phyloP scores from a whole-genome alignment of 768 basidiomycete species.

The Leccinellum luteum region DNA sequence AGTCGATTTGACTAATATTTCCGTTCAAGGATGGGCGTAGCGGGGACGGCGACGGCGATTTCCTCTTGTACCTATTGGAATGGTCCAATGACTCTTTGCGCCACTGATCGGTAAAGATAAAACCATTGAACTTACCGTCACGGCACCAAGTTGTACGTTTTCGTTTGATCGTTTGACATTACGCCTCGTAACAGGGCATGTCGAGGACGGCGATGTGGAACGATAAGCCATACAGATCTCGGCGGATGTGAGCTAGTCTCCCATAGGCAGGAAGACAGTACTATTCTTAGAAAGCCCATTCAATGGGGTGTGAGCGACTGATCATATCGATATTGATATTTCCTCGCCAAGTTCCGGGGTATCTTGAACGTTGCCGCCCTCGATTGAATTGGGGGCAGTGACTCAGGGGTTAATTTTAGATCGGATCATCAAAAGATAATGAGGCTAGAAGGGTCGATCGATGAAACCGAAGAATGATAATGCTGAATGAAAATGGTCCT shows the following conservation, averaged over 20 bases:
- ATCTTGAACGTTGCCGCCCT: neutral
- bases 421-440: neutral
- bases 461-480: neutral
- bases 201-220: slow-evolving; percentile 3
- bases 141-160: neutral
- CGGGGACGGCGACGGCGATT: neutral
- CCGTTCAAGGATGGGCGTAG: neutral
- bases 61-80: neutral
- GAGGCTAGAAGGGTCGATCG: neutral
- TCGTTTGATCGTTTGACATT: neutral
- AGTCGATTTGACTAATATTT: slow-evolving; percentile 1
- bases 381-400: neutral
- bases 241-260: neutral
- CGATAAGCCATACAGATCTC: neutral
- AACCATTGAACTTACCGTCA: neutral
- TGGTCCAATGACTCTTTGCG: neutral
- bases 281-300: neutral
- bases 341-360: neutral
- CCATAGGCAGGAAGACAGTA: neutral
- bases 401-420: neutral
- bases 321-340: neutral
- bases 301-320: neutral
- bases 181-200: slow-evolving; percentile 1
- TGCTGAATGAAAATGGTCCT: neutral
- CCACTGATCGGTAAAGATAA: slow-evolving; percentile 5